Conservation (phyloP, 2,329 filamentous ascomycete genomes). For the Pseudogymnoascus sp. region DNA sequence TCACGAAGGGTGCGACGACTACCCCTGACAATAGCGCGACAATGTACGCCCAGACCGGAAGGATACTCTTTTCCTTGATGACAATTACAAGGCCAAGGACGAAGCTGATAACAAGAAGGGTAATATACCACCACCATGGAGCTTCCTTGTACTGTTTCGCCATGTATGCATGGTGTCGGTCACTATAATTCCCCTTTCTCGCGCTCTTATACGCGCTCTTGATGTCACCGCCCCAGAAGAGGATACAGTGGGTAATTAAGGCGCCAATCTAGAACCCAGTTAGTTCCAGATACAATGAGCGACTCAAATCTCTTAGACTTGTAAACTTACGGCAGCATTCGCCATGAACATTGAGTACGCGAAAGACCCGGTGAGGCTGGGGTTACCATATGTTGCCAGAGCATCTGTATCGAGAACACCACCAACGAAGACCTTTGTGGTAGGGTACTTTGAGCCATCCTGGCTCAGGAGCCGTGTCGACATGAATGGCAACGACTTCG, state of each 20-base stretch:
- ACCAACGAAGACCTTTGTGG: constrained; percentile 31
- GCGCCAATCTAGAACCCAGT: constrained; percentile 41
- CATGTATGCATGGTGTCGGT: constrained; percentile 42
- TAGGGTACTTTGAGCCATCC: constrained; percentile 34
- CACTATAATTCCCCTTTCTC: constrained; percentile 34
- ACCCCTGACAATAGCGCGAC: constrained; percentile 30
- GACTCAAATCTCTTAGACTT: neutral
- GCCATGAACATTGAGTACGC: constrained; percentile 48
- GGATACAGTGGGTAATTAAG: constrained; percentile 40
- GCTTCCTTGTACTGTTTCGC: constrained; percentile 36
- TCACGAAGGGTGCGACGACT: constrained; percentile 41
- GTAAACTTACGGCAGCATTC: constrained; percentile 42
- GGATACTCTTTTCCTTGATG: constrained; percentile 29
- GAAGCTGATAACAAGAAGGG: constrained; percentile 28
- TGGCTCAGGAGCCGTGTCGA: constrained; percentile 33
- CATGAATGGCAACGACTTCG: constrained; percentile 35
- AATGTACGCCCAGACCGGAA: constrained; percentile 37
- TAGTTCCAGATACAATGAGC: neutral
- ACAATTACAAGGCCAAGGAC: constrained; percentile 32
- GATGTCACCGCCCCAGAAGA: constrained; percentile 51
- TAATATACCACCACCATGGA: constrained; percentile 35
- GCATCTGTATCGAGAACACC: constrained; percentile 35
- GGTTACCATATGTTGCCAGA: constrained; percentile 37
- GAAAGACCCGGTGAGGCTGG: constrained; percentile 40
- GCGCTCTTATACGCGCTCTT: constrained; percentile 38